These are phyloP conservation scores for Bacidia gigantensis DNA, from an alignment of 495 filamentous ascomycete genomes.

Conservation along the genomic window DNA sequence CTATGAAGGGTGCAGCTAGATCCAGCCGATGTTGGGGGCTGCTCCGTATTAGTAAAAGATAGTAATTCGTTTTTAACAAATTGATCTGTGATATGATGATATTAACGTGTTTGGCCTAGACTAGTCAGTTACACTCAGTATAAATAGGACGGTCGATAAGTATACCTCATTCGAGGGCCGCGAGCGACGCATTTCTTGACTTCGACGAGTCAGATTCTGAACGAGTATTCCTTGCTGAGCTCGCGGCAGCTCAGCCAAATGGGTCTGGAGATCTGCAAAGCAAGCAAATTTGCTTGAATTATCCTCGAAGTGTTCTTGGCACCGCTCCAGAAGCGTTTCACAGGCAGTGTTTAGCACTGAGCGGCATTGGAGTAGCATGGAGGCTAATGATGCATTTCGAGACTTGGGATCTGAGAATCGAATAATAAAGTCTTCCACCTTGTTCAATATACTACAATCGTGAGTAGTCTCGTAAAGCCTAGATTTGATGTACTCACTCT, in stretches of 20 bases:
- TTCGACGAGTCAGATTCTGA: background rate
- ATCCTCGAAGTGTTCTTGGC: conserved; percentile 35
- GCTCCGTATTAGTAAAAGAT: conserved; percentile 31
- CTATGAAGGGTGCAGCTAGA: conserved; percentile 31
- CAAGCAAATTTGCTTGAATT: conserved; percentile 38
- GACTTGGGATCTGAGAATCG: conserved; percentile 23
- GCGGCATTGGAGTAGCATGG: conserved; percentile 8
- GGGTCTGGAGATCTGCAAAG: conserved; percentile 39
- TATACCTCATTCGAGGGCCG: background rate
- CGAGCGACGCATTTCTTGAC: background rate
- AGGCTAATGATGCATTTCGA: conserved; percentile 35
- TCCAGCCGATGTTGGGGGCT: conserved; percentile 20
- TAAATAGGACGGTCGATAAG: no score
- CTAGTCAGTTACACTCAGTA: no score
- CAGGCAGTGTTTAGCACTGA: background rate
- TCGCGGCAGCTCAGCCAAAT: conserved; percentile 29
- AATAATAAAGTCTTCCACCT: conserved; percentile 9
- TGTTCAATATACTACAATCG: conserved; percentile 2
- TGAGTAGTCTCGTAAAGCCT: conserved; percentile 1
- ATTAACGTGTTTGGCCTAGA: no score
- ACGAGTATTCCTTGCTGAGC: conserved; percentile 27
- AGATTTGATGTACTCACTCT: conserved; percentile 9
- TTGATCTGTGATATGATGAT: conserved; percentile 35
- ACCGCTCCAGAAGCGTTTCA: conserved; percentile 27
- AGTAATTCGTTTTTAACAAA: conserved; percentile 43